Conservation (phyloP, 306 rosid genomes). For the Pyrus bretschneideri region DNA sequence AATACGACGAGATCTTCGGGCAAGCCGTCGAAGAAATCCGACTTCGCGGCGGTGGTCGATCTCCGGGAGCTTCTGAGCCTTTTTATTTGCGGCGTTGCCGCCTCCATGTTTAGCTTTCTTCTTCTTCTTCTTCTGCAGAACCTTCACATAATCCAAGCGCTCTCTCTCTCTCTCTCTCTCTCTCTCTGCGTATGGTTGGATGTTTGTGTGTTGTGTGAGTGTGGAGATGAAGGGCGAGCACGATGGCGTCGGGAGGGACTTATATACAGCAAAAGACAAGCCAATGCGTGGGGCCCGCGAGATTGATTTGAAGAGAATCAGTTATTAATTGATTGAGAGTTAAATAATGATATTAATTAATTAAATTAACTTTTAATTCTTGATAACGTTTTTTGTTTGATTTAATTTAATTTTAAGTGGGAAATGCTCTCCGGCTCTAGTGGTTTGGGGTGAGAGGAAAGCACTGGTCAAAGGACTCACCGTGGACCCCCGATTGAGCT, state of each 20-base stretch:
- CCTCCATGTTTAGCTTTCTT: background rate
- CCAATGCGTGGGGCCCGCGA: background rate
- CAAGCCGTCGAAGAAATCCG: slow-evolving; percentile 45
- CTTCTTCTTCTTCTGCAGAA: background rate
- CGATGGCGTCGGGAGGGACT: background rate
- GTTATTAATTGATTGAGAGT: background rate
- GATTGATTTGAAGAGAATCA: background rate
- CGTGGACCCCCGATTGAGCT: background rate
- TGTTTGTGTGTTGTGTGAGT: background rate
- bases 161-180: no score
- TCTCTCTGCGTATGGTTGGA: background rate
- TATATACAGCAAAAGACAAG: background rate
- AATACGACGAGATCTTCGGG: slow-evolving; percentile 65
- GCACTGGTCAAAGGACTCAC: background rate
- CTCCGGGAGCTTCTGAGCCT: slow-evolving; percentile 10
- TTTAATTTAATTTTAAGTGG: background rate
- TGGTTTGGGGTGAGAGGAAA: background rate
- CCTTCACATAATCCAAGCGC: background rate
- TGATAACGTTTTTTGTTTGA: background rate
- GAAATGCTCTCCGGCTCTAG: background rate
- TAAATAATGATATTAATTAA: background rate
- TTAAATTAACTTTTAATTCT: background rate
- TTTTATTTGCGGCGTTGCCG: slow-evolving; percentile 5
- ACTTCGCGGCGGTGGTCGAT: background rate
- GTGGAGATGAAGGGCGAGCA: background rate